Percentiles rank a stretch among this genome's conserved stretches.
These are phyloP conservation scores for Russula earlei DNA, from an alignment of 768 basidiomycete species.

Conservation along the genomic window DNA sequence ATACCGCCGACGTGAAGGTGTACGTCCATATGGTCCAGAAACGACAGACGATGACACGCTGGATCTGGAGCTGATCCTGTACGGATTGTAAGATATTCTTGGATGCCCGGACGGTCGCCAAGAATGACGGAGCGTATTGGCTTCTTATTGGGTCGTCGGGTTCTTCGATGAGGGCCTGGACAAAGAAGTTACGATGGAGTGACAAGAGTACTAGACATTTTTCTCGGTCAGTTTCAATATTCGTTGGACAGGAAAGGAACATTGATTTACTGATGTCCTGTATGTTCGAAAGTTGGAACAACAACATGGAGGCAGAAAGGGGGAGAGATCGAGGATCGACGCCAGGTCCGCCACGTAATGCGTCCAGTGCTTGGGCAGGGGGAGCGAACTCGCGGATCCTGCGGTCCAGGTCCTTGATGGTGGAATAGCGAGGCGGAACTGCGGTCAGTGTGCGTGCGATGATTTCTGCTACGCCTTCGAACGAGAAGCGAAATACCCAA, in stretches of 20 bases:
- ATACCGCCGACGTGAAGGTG: conserved; percentile 46
- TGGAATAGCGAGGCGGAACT: conserved; percentile 49
- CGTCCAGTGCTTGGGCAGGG: conserved; percentile 35
- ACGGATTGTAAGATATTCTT: conserved; percentile 37
- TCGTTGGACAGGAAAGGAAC: conserved; percentile 32
- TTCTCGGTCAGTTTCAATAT: not conserved
- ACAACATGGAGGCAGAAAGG: conserved; percentile 30
- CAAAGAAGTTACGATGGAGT: conserved; percentile 49
- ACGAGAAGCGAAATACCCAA: conserved; percentile 58
- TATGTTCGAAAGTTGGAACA: conserved; percentile 30
- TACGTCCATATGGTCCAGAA: conserved; percentile 54
- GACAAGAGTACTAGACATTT: conserved; percentile 38
- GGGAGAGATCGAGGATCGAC: conserved; percentile 20
- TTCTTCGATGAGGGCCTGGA: conserved; percentile 42
- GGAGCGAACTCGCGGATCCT: conserved; percentile 57
- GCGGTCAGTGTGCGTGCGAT: conserved; percentile 51
- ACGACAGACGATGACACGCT: conserved; percentile 39
- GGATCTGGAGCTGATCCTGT: conserved; percentile 32
- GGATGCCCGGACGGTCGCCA: conserved; percentile 43
- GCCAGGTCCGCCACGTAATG: conserved; percentile 26
- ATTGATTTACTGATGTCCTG: conserved; percentile 29
- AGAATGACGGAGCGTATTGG: conserved; percentile 41
- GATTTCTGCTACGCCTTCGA: conserved; percentile 57
- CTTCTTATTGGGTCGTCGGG: conserved; percentile 39
- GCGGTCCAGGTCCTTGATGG: conserved; percentile 39